Evolutionary conservation across 2,329 filamentous ascomycete species (phyloP), one percentile per base, ranked within the genome.

Genomic region (Neofusicoccum umdonicola): DNA sequence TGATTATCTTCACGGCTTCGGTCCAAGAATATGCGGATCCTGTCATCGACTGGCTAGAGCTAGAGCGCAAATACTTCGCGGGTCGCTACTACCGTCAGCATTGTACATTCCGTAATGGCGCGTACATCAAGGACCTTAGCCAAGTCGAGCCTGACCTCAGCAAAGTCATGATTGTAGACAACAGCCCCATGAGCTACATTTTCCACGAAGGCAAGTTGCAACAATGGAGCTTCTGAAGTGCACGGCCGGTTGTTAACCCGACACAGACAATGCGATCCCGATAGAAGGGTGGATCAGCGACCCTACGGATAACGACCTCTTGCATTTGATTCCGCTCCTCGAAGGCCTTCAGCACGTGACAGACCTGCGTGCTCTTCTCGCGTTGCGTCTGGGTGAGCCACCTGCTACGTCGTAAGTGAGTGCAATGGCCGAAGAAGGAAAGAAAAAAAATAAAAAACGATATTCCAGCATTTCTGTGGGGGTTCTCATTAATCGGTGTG

Each of bases 241-340:
- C 19, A 27, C 58, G 13, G 22, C 19, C 17, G 19, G 27, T 39
- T 65, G 63, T 47, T 64, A 50, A 64, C 45, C n/a, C 13, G 9
- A 34, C 48, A 17, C 73, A 99, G 95, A 99, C 78, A 99, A 99
- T 80, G 95, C 95, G 58, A 97, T 99, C 73, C 95, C 95, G 3
- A 98, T 99, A 75, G 94, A 98, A 81, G 95, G 95, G 74, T 99
- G 95, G 95, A 98, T 99, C 80, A 97, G 90, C 77, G 95, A 99
- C 80, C 95, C 95, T 22, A 98, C 95, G 31, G 95, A 99, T 79
- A 95, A 93, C 76, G 94, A 97, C 75, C 83, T 99, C 69, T 85
- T 98, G 77, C 92, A 98, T 78, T 84, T 99, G 66, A 88, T 99
- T 65, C 95, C 95, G 37, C 83, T 98, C 72, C 84, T 99, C 50